Conservation (phyloP, 2,329 filamentous ascomycete genomes). For the Neofusicoccum sp. region DNA sequence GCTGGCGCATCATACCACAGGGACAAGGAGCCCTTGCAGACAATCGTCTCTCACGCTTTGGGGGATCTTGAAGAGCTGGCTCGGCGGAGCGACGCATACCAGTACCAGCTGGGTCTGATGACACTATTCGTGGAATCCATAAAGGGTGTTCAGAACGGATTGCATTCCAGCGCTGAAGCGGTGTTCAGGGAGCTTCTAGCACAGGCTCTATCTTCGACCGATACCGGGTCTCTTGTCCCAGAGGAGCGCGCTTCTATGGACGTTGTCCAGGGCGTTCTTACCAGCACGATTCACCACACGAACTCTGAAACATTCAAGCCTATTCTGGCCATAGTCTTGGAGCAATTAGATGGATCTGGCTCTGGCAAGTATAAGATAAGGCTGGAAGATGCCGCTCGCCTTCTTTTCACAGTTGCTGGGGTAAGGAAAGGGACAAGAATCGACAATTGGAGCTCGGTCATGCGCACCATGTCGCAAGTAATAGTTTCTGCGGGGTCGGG, state of each 20-base stretch:
- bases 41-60: conserved; percentile 70
- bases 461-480: conserved; percentile 44
- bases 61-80: conserved; percentile 60
- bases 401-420: conserved; percentile 69
- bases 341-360: neutral
- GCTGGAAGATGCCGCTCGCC: conserved; percentile 31
- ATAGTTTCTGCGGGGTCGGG: conserved; percentile 26
- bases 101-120: conserved; percentile 88
- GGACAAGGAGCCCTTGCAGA: conserved; percentile 64
- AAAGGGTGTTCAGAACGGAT: conserved; percentile 57
- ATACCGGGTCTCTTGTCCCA: conserved; percentile 18
- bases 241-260: conserved; percentile 55
- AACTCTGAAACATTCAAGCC: conserved; percentile 70
- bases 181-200: conserved; percentile 53
- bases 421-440: conserved; percentile 81
- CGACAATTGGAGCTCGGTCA: conserved; percentile 65
- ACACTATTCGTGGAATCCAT: conserved; percentile 83
- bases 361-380: conserved; percentile 11
- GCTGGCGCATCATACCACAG: conserved; percentile 75
- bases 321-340: conserved; percentile 59
- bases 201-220: conserved; percentile 28
- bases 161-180: conserved; percentile 57
- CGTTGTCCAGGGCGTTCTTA: conserved; percentile 72
- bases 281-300: conserved; percentile 80
- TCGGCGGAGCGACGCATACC: conserved; percentile 57